These are phyloP conservation scores for Myrica gale DNA, from an alignment of 306 rosid genomes.

Conservation along the genomic window DNA sequence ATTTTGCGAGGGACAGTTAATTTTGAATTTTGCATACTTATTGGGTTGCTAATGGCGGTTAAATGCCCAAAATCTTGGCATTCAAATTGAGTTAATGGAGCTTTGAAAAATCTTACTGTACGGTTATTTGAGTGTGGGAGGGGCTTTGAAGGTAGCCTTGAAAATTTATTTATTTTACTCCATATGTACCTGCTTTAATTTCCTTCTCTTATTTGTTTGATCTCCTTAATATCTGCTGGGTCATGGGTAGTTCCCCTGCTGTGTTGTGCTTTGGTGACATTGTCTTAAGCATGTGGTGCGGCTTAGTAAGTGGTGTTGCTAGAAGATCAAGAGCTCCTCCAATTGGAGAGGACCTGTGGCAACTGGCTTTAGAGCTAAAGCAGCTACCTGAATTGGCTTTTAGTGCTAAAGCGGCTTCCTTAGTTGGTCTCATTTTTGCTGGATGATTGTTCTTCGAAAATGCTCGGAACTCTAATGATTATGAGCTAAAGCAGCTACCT, in stretches of 20 bases:
- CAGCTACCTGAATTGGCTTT: neutral
- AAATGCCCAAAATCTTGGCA: neutral
- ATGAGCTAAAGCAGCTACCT: too few relatives aligned
- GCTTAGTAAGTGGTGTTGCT: neutral
- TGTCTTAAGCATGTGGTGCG: conserved; percentile 5
- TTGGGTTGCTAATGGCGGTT: conserved; percentile 2
- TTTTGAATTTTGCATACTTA: neutral
- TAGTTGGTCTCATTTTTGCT: conserved; percentile 8
- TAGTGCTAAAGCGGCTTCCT: conserved; percentile 10
- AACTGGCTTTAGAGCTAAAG: neutral
- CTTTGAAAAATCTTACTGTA: neutral
- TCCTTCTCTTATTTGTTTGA: neutral
- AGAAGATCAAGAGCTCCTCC: neutral
- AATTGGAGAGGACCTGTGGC: conserved; percentile 1
- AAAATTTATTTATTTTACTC: neutral
- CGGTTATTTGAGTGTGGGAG: conserved; percentile 2
- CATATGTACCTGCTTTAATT: conserved; percentile 3
- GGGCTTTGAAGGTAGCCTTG: neutral
- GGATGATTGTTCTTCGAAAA: neutral
- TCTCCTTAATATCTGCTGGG: conserved; percentile 5
- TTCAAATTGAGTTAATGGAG: neutral
- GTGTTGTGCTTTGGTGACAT: conserved; percentile 4
- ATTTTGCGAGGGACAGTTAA: neutral
- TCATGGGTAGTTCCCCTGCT: neutral
- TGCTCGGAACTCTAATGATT: neutral